Conservation (phyloP, 1,284 basidiomycete genomes). For the Puccinia horiana region DNA sequence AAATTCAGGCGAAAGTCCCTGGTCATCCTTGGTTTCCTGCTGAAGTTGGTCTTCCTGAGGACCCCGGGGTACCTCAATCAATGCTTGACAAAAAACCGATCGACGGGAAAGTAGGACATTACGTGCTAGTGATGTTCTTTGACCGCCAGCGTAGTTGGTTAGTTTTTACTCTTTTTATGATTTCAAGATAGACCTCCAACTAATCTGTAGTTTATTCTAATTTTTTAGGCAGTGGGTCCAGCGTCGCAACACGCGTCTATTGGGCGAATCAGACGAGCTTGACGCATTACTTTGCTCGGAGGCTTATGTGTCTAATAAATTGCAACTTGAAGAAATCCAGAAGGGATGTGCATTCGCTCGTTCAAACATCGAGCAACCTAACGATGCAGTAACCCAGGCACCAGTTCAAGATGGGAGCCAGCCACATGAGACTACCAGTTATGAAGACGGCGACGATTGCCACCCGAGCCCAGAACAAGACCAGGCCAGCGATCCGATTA, state of each 20-base stretch:
- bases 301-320: slow-evolving; percentile 40
- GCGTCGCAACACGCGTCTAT: slow-evolving; percentile 37
- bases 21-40: slow-evolving; percentile 50
- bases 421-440: not conserved
- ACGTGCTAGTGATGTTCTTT: slow-evolving; percentile 49
- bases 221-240: slow-evolving; percentile 44
- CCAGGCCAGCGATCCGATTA: not conserved
- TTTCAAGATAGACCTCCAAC: not conserved
- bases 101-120: slow-evolving; percentile 12
- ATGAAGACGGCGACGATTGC: not conserved
- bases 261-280: slow-evolving; percentile 46
- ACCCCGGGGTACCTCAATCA: slow-evolving; percentile 30
- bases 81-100: slow-evolving; percentile 28
- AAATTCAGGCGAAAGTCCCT: slow-evolving; percentile 42
- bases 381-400: not conserved
- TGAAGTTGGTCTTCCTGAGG: slow-evolving; percentile 43
- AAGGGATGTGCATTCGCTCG: slow-evolving; percentile 27
- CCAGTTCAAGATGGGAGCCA: not conserved
- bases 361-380: slow-evolving; percentile 31
- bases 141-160: slow-evolving; percentile 46
- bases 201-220: not conserved
- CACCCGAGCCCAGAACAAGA: not conserved
- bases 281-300: slow-evolving; percentile 42
- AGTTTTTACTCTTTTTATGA: not conserved
- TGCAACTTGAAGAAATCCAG: slow-evolving; percentile 37